Conservation (phyloP, 75 land plant genomes). For the Sequoiadendron giganteum region DNA sequence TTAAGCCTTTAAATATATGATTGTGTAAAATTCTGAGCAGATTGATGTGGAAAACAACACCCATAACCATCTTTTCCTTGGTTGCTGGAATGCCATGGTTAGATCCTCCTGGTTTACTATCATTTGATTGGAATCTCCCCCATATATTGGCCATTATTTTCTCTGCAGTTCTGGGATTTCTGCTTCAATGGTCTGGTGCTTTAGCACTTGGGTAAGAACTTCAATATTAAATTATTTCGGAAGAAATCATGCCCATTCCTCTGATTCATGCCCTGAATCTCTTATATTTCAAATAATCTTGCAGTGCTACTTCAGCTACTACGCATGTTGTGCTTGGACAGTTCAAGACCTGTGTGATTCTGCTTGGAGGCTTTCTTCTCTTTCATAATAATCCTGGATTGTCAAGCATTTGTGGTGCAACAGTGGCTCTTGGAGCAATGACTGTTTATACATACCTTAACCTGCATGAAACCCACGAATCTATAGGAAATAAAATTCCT, state of each 20-base stretch:
- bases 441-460: constrained; percentile 60
- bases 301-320: constrained; percentile 78
- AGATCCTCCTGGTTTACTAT: constrained; percentile 66
- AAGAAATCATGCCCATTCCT: neutral
- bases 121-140: constrained; percentile 50
- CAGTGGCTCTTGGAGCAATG: constrained; percentile 64
- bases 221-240: neutral
- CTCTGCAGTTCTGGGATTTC: constrained; percentile 65
- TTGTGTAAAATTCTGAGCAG: constrained; percentile 25
- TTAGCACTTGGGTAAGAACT: constrained; percentile 66
- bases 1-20: neutral
- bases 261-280: neutral
- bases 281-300: constrained; percentile 1
- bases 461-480: constrained; percentile 23
- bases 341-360: constrained; percentile 76
- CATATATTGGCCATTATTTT: constrained; percentile 46
- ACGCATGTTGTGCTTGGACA: constrained; percentile 80
- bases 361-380: constrained; percentile 65
- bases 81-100: constrained; percentile 70
- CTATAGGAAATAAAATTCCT: neutral
- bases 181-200: constrained; percentile 82
- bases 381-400: constrained; percentile 65
- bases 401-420: constrained; percentile 58
- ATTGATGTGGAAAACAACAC: constrained; percentile 82
- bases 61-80: constrained; percentile 55